These are phyloP conservation scores for Phlyctochytrium bullatum DNA, from an alignment of 192 early-diverging fungal species.

Conservation along the genomic window DNA sequence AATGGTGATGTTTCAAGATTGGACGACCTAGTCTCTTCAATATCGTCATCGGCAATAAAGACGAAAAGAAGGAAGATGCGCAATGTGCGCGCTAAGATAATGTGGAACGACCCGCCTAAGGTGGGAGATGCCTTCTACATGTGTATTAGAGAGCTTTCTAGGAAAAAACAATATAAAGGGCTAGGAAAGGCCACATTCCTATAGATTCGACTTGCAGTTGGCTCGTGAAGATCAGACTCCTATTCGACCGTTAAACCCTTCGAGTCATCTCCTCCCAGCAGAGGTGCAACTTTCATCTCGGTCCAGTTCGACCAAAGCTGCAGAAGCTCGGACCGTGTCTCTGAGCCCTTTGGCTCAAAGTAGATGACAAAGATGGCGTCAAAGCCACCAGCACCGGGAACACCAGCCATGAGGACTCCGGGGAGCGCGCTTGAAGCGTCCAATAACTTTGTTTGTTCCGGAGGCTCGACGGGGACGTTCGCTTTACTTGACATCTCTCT, in stretches of 20 bases:
- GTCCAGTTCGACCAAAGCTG: constrained; percentile 55
- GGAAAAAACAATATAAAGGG: background rate
- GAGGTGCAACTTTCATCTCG: constrained; percentile 77
- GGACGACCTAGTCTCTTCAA: constrained; percentile 1
- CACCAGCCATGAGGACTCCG: constrained; percentile 89
- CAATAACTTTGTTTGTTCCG: constrained; percentile 79
- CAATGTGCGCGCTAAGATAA: constrained; percentile 10
- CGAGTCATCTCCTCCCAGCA: constrained; percentile 68
- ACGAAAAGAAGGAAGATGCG: constrained; percentile 1
- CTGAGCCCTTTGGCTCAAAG: constrained; percentile 3
- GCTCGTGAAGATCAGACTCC: background rate
- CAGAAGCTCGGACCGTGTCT: constrained; percentile 17
- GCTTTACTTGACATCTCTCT: constrained; percentile 71
- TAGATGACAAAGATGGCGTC: constrained; percentile 94
- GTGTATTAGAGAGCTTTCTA: background rate
- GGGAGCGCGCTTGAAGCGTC: constrained; percentile 75
- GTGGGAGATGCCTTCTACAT: constrained; percentile 17
- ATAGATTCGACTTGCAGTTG: background rate
- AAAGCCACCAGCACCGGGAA: constrained; percentile 96
- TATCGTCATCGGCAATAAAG: background rate
- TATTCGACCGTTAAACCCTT: constrained; percentile 57
- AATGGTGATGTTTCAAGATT: constrained; percentile 18
- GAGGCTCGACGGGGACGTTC: constrained; percentile 86
- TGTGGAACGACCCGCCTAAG: constrained; percentile 26
- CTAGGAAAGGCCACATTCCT: background rate